Evolutionary conservation across 306 rosid genomes (phyloP).

Genomic region (Clitoria ternatea): DNA sequence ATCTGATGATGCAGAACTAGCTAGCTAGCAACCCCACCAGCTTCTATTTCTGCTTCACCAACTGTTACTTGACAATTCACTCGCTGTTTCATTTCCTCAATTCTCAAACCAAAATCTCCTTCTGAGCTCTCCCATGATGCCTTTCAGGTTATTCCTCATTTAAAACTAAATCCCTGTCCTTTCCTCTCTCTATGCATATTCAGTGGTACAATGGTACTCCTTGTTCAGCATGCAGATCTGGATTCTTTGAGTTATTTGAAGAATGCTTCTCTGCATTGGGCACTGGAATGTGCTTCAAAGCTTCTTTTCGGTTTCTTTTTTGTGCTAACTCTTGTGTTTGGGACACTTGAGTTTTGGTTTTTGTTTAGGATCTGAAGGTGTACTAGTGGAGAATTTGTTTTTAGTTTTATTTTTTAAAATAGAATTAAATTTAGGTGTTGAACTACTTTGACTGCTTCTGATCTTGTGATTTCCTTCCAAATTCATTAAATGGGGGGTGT

Average conservation of each 20-base stretch:
- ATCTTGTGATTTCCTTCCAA: conserved; percentile 16
- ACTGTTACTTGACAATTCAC: conserved; percentile 7
- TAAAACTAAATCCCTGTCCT: neutral
- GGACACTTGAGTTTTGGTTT: neutral
- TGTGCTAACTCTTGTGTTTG: conserved; percentile 19
- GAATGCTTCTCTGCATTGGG: conserved; percentile 15
- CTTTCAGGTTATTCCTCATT: conserved; percentile 29
- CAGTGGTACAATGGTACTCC: neutral
- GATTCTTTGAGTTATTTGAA: conserved; percentile 13
- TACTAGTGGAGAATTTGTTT: neutral
- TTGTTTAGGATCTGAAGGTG: conserved; percentile 32
- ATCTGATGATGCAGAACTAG: conserved; percentile 15
- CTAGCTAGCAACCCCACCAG: no score
- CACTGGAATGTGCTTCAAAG: conserved; percentile 29
- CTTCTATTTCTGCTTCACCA: conserved; percentile 14
- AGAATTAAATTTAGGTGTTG: conserved; percentile 31
- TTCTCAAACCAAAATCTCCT: conserved; percentile 25
- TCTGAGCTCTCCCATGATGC: conserved; percentile 16
- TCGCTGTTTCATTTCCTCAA: conserved; percentile 25
- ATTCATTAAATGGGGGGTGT: conserved; percentile 13
- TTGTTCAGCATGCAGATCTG: conserved; percentile 53
- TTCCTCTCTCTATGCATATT: neutral
- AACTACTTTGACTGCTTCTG: conserved; percentile 36
- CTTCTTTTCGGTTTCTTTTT: conserved; percentile 3
- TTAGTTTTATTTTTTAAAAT: neutral